phyloP scores from a whole-genome alignment of 2,329 filamentous ascomycete genomes.

The Helminthosporium solani region DNA sequence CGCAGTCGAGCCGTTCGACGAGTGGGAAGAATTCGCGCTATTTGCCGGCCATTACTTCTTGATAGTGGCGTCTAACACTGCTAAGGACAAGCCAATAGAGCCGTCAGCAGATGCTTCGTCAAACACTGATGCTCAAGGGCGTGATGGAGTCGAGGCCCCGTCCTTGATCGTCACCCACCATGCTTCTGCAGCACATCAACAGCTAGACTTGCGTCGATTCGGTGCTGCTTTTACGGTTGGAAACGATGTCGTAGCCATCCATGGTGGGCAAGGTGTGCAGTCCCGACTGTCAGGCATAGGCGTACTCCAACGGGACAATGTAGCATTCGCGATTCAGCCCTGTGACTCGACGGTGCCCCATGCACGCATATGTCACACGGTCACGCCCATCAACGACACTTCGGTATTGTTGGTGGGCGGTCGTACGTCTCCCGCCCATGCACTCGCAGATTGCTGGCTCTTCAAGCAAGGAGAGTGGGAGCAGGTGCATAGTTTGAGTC shows the following conservation, averaged over 20 bases:
- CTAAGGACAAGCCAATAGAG: constrained; percentile 12
- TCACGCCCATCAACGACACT: constrained; percentile 62
- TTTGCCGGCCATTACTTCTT: constrained; percentile 85
- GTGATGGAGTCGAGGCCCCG: constrained; percentile 1
- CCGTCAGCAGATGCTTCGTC: constrained; percentile 7
- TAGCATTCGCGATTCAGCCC: constrained; percentile 18
- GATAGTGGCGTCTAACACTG: constrained; percentile 60
- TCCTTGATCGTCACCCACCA: constrained; percentile 17
- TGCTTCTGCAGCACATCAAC: constrained; percentile 9
- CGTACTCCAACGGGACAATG: constrained; percentile 31
- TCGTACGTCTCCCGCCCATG: constrained; percentile 70
- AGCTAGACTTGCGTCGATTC: constrained; percentile 41
- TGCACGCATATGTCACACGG: constrained; percentile 69
- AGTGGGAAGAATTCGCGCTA: constrained; percentile 91
- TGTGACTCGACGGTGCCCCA: constrained; percentile 38
- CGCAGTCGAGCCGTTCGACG: constrained; percentile 79
- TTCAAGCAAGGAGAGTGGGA: constrained; percentile 65
- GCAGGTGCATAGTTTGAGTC: constrained; percentile 63
- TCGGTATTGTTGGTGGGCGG: constrained; percentile 73
- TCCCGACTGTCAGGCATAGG: constrained; percentile 51
- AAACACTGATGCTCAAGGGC: constrained; percentile 3
- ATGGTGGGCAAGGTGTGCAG: constrained; percentile 51
- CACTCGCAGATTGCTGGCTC: constrained; percentile 74
- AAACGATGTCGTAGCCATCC: constrained; percentile 37
- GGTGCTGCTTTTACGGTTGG: constrained; percentile 39